phyloP scores from a whole-genome alignment of 2,329 filamentous ascomycete genomes.

The Aspergillus thermomutatus region DNA sequence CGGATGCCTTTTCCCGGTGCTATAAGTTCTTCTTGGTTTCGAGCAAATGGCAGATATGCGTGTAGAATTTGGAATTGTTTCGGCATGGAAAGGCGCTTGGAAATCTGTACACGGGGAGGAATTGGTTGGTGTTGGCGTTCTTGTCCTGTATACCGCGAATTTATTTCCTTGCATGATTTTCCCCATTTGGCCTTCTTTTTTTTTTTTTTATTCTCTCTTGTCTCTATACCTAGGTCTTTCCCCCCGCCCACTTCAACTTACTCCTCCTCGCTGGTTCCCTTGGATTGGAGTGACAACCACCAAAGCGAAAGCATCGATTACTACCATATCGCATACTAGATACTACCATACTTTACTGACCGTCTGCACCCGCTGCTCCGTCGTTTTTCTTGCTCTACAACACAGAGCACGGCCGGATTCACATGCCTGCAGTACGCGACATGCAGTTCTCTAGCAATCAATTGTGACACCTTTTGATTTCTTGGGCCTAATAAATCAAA shows the following conservation, averaged over 20 bases:
- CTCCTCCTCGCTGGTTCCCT: not conserved
- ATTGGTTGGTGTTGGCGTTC: not conserved
- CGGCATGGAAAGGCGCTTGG: not conserved
- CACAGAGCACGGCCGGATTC: conserved; percentile 2
- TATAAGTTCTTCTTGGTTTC: not conserved
- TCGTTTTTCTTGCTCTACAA: conserved; percentile 2
- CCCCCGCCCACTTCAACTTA: not conserved
- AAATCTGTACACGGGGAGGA: not conserved
- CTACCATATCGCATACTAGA: not conserved
- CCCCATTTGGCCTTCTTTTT: not conserved
- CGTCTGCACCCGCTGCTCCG: conserved; percentile 7
- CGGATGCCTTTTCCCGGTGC: not conserved
- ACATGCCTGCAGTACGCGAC: conserved; percentile 3
- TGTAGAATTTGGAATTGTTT: not conserved
- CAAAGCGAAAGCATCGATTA: not conserved
- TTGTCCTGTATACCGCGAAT: not conserved
- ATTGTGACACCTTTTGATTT: not conserved
- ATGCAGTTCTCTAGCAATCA: conserved; percentile 1
- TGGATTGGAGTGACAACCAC: not conserved
- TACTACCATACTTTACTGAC: not conserved
- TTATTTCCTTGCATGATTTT: not conserved
- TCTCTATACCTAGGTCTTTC: not conserved
- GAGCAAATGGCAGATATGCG: not conserved
- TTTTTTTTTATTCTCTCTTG: not conserved
- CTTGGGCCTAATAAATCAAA: not conserved